Evolutionary conservation across 306 rosid genomes (phyloP), one percentile per base, ranked within the genome.

Genomic region (Cyclanthera cordifolia): DNA sequence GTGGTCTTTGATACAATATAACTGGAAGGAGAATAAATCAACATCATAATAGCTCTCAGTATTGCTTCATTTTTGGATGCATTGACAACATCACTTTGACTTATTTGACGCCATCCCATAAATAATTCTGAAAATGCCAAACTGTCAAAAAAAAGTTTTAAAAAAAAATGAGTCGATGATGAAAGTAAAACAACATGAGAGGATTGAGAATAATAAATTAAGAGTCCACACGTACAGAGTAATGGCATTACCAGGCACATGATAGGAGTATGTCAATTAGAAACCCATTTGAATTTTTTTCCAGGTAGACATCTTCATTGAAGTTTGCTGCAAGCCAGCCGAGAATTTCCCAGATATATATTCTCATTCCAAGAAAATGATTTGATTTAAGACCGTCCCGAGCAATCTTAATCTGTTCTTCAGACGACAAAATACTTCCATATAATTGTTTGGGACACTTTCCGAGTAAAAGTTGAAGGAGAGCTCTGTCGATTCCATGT

Each of bases 11-110:
- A 84, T 46, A 93, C 76, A 75, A 92, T 81, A 72, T 83, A 67
- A 32, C 75, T 76, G 82, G 95, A 87, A 58, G 95, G 96, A 78
- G 98, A 89, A 83, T 80, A 82, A 69, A 87, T 61, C 96, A 89
- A 85, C 98, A 87, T 82, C 47, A 84, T 80, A 80, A 89, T 87
- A 68, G 90, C 93, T 79, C 90, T 82, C 39, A 86, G 72, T 17
- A 75, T 81, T 14, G 95, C 79, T 67, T 82, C 93, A 59, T 85
- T 75, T 84, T 80, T 87, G 66, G 86, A 77, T 78, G 72, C 75
- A 75, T 79, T 82, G 74, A 64, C 75, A 55, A 67, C 72, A 76
- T 86, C 87, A 17, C 70, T 73, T 75, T 73, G 86, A 72, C 64
- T 82, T 70, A 80, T 56, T 52, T 79, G 85, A 71, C 79, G 78